Evolutionary conservation across 768 basidiomycete genomes (phyloP).

Genomic region (Leccinum disarticulatum): DNA sequence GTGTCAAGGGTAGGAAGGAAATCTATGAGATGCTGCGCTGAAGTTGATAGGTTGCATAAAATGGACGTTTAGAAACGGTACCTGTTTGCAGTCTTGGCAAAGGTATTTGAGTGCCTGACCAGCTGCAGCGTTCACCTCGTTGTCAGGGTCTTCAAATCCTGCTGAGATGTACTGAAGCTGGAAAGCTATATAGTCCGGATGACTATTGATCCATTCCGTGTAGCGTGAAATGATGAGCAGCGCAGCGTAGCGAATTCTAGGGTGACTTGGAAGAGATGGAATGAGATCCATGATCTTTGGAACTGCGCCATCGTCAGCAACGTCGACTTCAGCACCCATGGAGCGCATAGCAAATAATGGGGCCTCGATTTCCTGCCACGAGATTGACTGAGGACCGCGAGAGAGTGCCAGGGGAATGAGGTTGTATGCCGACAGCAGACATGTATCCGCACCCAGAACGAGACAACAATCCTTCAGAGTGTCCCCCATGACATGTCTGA

Average conservation of each 20-base stretch:
- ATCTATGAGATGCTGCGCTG: constrained; percentile 76
- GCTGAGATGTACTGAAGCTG: constrained; percentile 90
- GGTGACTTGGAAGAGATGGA: constrained; percentile 85
- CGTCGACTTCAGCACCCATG: constrained; percentile 94
- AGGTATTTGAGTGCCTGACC: constrained; percentile 95
- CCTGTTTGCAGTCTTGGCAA: constrained; percentile 94
- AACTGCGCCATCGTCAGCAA: constrained; percentile 78
- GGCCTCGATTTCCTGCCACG: constrained; percentile 98
- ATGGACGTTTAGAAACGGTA: constrained; percentile 30
- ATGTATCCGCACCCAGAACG: constrained; percentile 84
- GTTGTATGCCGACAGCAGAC: constrained; percentile 78
- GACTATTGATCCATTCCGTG: constrained; percentile 92
- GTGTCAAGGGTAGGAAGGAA: constrained; percentile 90
- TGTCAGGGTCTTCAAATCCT: constrained; percentile 81
- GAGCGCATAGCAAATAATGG: constrained; percentile 97
- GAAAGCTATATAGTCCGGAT: constrained; percentile 81
- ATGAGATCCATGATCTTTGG: constrained; percentile 96
- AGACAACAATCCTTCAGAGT: constrained; percentile 98
- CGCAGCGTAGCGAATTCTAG: constrained; percentile 92
- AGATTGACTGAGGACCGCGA: constrained; percentile 51
- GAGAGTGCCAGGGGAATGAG: constrained; percentile 75
- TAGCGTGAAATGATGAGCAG: constrained; percentile 94
- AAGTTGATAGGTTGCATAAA: constrained; percentile 6
- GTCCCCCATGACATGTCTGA: constrained; percentile 98
- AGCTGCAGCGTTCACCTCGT: constrained; percentile 88